Conservation (phyloP, 148 eudicot species). For the Rhododendron ovatum region DNA sequence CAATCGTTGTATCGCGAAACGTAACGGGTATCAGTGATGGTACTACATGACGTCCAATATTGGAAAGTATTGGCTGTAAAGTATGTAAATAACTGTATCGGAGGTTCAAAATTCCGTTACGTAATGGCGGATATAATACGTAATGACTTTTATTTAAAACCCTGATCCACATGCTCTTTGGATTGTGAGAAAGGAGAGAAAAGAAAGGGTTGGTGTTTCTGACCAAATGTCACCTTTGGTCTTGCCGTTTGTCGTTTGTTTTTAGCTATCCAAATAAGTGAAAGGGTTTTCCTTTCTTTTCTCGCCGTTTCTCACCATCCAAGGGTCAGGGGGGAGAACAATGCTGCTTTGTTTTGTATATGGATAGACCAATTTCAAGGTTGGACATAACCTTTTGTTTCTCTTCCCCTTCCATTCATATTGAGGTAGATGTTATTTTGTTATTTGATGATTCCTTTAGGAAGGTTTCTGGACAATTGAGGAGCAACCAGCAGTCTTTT, state of each 20-base stretch:
- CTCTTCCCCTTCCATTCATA: neutral
- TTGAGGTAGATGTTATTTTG: neutral
- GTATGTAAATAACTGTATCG: neutral
- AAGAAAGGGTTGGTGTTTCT: neutral
- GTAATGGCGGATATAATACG: too few species aligned
- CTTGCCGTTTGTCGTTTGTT: neutral
- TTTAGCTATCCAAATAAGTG: neutral
- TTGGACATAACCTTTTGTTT: neutral
- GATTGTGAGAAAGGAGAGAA: neutral
- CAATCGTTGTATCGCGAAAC: too few species aligned
- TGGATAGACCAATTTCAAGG: neutral
- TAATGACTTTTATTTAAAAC: neutral
- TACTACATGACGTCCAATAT: neutral
- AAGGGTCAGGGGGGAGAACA: neutral
- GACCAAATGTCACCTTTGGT: too few species aligned
- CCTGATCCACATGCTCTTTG: neutral
- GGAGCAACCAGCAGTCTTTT: neutral
- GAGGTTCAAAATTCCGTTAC: neutral
- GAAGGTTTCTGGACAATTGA: neutral
- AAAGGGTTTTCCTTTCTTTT: neutral
- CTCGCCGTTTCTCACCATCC: neutral
- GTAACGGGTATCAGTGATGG: neutral
- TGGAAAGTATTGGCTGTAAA: neutral
- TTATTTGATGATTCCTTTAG: neutral
- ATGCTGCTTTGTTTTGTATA: neutral